Percentiles rank a stretch among this genome's conserved stretches.
Evolutionary conservation across 805 yeast genomes (phyloP).

Genomic region (Candida jianshihensis): DNA sequence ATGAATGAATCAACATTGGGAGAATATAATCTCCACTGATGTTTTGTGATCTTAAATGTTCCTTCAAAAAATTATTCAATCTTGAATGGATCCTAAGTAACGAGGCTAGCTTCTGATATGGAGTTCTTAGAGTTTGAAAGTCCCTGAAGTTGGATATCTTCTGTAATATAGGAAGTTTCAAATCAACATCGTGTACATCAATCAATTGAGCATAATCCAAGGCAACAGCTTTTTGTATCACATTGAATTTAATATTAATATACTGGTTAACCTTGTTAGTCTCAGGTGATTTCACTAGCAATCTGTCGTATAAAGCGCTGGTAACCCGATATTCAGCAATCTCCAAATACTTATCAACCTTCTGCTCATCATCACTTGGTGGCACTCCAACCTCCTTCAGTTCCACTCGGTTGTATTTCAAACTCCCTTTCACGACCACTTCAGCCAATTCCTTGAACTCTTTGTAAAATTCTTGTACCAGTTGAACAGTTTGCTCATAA

Average conservation of each 20-base stretch:
- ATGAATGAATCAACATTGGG: constrained; percentile 19
- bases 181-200: constrained; percentile 14
- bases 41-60: not conserved
- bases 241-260: constrained; percentile 10
- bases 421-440: constrained; percentile 13
- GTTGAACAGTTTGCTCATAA: constrained; percentile 8
- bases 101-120: constrained; percentile 11
- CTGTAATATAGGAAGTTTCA: constrained; percentile 2
- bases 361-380: constrained; percentile 1
- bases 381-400: constrained; percentile 1
- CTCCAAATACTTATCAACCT: constrained; percentile 9
- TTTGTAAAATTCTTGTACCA: constrained; percentile 18
- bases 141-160: constrained; percentile 6
- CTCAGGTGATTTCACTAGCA: constrained; percentile 11
- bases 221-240: constrained; percentile 9
- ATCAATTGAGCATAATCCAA: constrained; percentile 14
- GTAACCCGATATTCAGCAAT: constrained; percentile 13
- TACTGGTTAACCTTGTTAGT: constrained; percentile 12
- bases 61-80: constrained; percentile 7
- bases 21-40: constrained; percentile 19
- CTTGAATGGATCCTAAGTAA: constrained; percentile 12
- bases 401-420: constrained; percentile 3
- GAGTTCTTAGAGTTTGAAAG: constrained; percentile 7
- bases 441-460: constrained; percentile 7
- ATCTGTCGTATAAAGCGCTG: constrained; percentile 7